These are phyloP conservation scores for Candida tammaniensis DNA, from an alignment of 805 yeast genomes.

Conservation along the genomic window DNA sequence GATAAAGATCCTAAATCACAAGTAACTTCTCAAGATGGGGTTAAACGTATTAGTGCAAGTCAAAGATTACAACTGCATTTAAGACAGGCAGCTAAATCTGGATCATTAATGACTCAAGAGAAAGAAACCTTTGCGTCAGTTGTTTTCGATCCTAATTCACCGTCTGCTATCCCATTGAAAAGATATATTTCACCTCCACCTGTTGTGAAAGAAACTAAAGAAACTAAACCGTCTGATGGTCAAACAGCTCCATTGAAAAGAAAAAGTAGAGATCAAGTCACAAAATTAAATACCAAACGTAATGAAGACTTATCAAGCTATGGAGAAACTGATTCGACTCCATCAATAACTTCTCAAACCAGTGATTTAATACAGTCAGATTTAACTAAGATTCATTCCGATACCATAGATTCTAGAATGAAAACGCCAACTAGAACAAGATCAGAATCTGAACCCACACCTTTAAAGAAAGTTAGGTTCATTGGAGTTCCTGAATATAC, in stretches of 20 bases:
- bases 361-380: neutral
- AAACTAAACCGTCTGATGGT: slow-evolving; percentile 1
- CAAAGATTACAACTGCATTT: slow-evolving; percentile 40
- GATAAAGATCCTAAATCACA: no score
- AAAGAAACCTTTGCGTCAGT: slow-evolving; percentile 34
- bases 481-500: slow-evolving; percentile 50
- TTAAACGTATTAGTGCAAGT: slow-evolving; percentile 27
- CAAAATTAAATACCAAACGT: slow-evolving; percentile 27
- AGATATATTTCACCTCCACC: slow-evolving; percentile 13
- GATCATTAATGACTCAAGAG: slow-evolving; percentile 36
- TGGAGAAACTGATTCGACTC: slow-evolving; percentile 13
- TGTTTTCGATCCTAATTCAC: slow-evolving; percentile 39
- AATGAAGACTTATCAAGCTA: slow-evolving; percentile 21
- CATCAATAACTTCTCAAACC: slow-evolving; percentile 5
- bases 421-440: slow-evolving; percentile 3
- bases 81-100: slow-evolving; percentile 35
- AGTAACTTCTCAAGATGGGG: no score
- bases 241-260: slow-evolving; percentile 10
- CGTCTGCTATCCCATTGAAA: slow-evolving; percentile 19
- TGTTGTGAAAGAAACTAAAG: neutral
- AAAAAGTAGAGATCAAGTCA: slow-evolving; percentile 22
- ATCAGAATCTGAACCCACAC: slow-evolving; percentile 3
- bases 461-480: slow-evolving; percentile 47
- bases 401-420: neutral
- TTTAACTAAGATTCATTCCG: neutral